Base-by-base conservation (phyloP, 2,329 filamentous ascomycete genomes). In the Gaeumannomyces tritici region DNA sequence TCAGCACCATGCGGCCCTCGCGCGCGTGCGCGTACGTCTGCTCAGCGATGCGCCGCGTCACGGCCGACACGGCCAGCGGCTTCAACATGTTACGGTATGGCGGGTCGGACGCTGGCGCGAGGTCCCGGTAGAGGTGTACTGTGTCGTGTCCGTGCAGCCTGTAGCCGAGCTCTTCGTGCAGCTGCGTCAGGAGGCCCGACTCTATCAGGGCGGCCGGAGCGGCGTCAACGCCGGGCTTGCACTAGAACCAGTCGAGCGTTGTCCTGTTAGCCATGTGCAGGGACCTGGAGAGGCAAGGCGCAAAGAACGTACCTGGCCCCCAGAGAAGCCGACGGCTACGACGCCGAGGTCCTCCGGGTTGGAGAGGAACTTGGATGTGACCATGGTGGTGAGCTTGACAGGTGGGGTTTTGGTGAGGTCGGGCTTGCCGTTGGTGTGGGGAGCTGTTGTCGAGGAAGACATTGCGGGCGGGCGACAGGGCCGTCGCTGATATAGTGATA, bases 311-410 rank as follows among this genome's bases (percentile, higher is more conserved):
- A 95, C 92, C 86, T 97, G 95, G 63, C 95, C 95, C 67, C 93
- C 93, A 62, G 92, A 96, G 80, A 98, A 99, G 66, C 93, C 93
- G 51, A 98, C 95, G 60, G 93, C 92, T 51, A 98, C 91, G 63
- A 99, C 84, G 65, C 93, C 95, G 66, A 99, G 82, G 71, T 98
- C 88, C 71, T 90, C 83, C 35, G 87, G 84, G 72, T 88, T 82
- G 66, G 88, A 81, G 69, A 98, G 88, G 79, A 97, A 98, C 72
- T 89, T 92, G 73, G 80, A 82, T 67, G 78, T 73, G 67, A 84
- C 73, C 73, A 81, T 79, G 62, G 80, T 80, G 61, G 80, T 83
- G 69, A 81, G 79, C 78, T 83, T 81, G 66, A 67, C 69, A 61
- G 68, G 69, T 33, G 58, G 62, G 18, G 21, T 57, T 55, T 63